phyloP scores from a whole-genome alignment of 2,329 filamentous ascomycete species.

The Chaetomiaceae sp. region DNA sequence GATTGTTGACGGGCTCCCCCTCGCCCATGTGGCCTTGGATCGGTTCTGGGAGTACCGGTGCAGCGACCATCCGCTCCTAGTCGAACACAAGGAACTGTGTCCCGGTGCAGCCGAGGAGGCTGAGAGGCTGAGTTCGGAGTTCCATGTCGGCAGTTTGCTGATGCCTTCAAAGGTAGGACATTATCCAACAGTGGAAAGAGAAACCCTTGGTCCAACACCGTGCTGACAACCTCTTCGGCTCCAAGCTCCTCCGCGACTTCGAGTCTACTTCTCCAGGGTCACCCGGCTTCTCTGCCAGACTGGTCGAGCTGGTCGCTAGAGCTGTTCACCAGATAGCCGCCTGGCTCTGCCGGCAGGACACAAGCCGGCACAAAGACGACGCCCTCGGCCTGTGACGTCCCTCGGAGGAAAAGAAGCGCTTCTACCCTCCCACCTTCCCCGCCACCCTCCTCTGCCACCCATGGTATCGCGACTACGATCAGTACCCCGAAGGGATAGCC shows the following conservation, averaged over 20 bases:
- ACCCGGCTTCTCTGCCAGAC: conserved; percentile 26
- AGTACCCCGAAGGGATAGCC: conserved; percentile 30
- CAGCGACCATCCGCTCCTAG: conserved; percentile 16
- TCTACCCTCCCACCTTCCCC: conserved; percentile 4
- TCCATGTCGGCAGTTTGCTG: not conserved
- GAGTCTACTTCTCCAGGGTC: conserved; percentile 25
- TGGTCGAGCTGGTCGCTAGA: conserved; percentile 32
- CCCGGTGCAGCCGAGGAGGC: conserved; percentile 15
- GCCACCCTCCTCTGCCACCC: conserved; percentile 29
- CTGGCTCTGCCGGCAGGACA: conserved; percentile 23
- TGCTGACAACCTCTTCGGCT: conserved; percentile 4
- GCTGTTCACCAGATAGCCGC: conserved; percentile 31
- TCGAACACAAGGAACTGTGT: conserved; percentile 22
- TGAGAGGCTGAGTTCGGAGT: not conserved
- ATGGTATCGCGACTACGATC: conserved; percentile 27
- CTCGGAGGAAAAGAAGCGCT: not conserved
- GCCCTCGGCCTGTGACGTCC: conserved; percentile 24
- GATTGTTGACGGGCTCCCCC: conserved; percentile 24
- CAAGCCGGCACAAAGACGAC: conserved; percentile 25
- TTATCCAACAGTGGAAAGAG: not conserved
- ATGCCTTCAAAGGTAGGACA: not conserved
- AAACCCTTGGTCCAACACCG: not conserved
- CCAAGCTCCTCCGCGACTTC: conserved; percentile 22
- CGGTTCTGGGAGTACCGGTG: not conserved
- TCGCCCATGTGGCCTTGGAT: conserved; percentile 12